Base-by-base conservation (phyloP, 768 basidiomycete genomes). In the Vishniacozyma victoriae region DNA sequence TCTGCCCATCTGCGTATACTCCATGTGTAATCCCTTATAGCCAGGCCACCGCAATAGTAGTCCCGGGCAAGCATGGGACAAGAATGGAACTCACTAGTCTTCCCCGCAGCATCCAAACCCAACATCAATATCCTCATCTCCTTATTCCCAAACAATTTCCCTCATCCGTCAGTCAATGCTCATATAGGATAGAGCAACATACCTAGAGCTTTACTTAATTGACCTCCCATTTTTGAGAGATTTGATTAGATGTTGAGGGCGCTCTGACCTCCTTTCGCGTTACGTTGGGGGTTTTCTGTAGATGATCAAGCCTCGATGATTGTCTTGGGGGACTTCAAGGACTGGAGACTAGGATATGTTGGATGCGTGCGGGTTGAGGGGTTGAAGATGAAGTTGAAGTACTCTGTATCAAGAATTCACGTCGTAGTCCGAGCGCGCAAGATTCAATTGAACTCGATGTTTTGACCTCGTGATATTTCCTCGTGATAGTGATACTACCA, bases 91-190 rank as follows among this genome's bases (percentile, higher is more conserved):
- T 73, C 61, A 95, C 93, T 97, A 16, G 93, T 97, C 77, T 97
- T 97, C 69, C 93, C 93, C 39, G 93, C 93, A 36, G 93, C 93
- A 72, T 97, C 93, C 61, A 97, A 78, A 35, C 93, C 93, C 63
- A 96, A 77, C 93, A 97, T 97, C 71, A 95, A 76, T 67, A 93
- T 76, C 66, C 91, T 78, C 93, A 97, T 97, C 80, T 97, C 93
- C 80, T 91, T 93, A 80, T 91, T 97, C 55, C 91, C 92, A 73
- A 96, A 97, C 62, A 96, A 77, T 77, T 86, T 88, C 70, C 82
- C 90, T 93, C 19, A 27, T 7, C 16, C 4, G 40, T 42, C 40
- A 50, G 33, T n/a, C n/a, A 23, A 12, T 14, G 9, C 20, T 46
- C 33, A 41, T n/a, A 15, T 23, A 42, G 35, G 26, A 23, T 20